Evolutionary conservation across 164 flowering plant genomes (phyloP).

Genomic region (Macadamia integrifolia): DNA sequence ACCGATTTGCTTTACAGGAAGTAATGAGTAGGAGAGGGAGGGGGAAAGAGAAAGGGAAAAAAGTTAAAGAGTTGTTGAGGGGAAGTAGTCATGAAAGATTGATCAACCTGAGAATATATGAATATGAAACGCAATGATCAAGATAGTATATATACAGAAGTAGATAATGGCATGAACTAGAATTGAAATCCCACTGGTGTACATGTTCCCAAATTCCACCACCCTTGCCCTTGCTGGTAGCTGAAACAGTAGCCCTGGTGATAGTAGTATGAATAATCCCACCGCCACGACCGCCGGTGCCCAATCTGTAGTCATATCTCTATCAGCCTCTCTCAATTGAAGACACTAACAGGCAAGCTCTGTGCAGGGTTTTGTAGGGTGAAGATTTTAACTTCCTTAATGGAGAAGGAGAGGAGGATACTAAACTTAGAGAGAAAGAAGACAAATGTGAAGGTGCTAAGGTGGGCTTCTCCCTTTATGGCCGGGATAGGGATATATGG

Average conservation of each 20-base stretch:
- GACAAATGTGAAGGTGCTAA: background rate
- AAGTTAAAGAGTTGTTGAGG: background rate
- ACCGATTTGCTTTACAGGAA: no score
- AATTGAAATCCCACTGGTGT: constrained; percentile 38
- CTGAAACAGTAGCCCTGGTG: constrained; percentile 58
- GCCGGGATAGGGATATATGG: no score
- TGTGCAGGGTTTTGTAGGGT: constrained; percentile 6
- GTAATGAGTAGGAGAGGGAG: no score
- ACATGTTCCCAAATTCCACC: constrained; percentile 41
- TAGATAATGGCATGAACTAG: constrained; percentile 35
- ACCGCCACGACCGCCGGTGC: constrained; percentile 50
- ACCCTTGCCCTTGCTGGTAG: constrained; percentile 46
- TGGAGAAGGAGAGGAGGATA: background rate
- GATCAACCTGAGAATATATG: constrained; percentile 24
- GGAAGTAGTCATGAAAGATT: no score
- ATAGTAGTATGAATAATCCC: constrained; percentile 49
- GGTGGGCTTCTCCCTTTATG: background rate
- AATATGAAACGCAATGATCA: constrained; percentile 32
- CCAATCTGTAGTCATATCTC: constrained; percentile 40
- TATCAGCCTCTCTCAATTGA: background rate
- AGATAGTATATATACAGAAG: constrained; percentile 29
- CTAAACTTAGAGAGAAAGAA: constrained; percentile 6
- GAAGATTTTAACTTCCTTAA: background rate
- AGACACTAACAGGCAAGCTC: no score
- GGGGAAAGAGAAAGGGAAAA: no score